Conservation (phyloP, 345 rosid species). For the Citrus glauca region DNA sequence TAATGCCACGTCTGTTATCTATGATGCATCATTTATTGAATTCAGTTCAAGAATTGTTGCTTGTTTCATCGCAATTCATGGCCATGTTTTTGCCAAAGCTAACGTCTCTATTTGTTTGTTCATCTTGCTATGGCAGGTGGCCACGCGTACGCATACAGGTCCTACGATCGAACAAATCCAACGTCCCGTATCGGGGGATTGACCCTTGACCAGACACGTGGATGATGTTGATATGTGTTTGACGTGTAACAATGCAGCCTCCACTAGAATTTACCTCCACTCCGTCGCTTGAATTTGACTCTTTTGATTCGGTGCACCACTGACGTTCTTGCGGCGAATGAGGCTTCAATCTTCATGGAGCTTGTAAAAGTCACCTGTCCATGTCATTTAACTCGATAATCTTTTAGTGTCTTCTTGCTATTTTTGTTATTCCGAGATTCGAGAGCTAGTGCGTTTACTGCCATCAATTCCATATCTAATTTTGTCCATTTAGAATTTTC, state of each 20-base stretch:
- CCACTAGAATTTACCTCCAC: neutral
- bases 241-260: neutral
- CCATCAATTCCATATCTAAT: too few species aligned
- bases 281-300: neutral
- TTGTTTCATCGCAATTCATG: neutral
- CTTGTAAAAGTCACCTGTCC: neutral
- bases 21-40: neutral
- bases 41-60: neutral
- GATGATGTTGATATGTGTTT: neutral
- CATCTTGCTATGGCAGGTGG: neutral
- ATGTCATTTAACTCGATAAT: neutral
- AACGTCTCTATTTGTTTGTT: neutral
- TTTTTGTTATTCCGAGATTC: too few species aligned
- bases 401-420: too few species aligned
- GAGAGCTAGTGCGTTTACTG: too few species aligned
- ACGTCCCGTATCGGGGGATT: constrained; percentile 6
- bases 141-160: neutral
- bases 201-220: neutral
- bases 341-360: neutral
- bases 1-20: neutral
- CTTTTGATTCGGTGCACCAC: neutral
- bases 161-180: neutral
- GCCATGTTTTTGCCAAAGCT: neutral
- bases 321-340: neutral
- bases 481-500: too few species aligned